Conservation (phyloP, 2,329 filamentous ascomycete genomes). For the Metarhizium anisopliae region DNA sequence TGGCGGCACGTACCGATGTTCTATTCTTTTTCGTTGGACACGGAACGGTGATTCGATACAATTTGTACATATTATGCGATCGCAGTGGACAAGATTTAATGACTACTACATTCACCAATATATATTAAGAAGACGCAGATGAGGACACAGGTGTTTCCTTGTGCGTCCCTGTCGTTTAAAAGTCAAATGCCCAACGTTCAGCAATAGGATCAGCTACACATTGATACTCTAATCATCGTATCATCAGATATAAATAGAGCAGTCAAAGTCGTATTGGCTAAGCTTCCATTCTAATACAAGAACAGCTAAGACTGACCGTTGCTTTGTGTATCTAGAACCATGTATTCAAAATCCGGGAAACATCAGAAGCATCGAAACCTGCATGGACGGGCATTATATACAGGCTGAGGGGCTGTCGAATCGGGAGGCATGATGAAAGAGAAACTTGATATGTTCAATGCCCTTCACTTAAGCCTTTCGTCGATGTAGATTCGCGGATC, state of each 20-base stretch:
- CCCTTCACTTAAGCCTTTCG: constrained; percentile 18
- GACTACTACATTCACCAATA: neutral
- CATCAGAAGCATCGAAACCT: no score
- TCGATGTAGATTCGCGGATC: constrained; percentile 11
- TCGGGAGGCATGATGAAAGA: no score
- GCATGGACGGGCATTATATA: no score
- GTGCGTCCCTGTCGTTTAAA: neutral
- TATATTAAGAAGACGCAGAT: neutral
- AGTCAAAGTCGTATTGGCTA: neutral
- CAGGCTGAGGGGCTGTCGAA: no score
- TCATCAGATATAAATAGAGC: neutral
- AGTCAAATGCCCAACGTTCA: neutral
- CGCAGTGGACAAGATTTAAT: neutral
- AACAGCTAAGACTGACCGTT: neutral
- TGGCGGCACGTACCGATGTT: neutral
- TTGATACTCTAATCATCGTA: neutral
- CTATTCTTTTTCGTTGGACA: neutral
- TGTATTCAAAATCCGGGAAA: no score
- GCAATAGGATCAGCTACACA: neutral
- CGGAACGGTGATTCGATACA: neutral
- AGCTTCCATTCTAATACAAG: neutral
- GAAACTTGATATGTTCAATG: neutral
- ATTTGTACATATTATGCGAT: neutral
- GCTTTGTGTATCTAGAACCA: neutral
- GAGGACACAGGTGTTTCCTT: neutral